phyloP scores from a whole-genome alignment of 169 alveolate genomes.

The Eimeria brunetti region DNA sequence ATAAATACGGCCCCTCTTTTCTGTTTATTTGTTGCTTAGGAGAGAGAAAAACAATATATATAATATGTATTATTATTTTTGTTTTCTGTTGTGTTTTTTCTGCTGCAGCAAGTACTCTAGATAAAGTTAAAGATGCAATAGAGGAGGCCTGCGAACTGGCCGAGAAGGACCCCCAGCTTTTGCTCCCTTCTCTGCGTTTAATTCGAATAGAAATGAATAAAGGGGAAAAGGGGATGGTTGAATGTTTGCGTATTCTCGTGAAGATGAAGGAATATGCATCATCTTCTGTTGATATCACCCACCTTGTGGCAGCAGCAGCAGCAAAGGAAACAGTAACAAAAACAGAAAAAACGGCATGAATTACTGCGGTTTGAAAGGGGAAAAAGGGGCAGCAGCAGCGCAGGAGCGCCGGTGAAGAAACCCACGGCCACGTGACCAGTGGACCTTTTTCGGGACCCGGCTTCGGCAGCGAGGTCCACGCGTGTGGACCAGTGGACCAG shows the following conservation, averaged over 20 bases:
- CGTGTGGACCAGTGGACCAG: too few species aligned
- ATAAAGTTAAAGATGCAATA: constrained; percentile 31
- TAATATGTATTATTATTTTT: too few species aligned
- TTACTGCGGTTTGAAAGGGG: too few species aligned
- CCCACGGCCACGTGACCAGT: too few species aligned
- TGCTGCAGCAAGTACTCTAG: constrained; percentile 25
- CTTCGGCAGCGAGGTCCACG: too few species aligned
- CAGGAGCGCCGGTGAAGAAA: too few species aligned
- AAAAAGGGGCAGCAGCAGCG: not conserved
- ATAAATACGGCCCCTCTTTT: not conserved
- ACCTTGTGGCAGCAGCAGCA: not conserved
- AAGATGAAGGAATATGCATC: not conserved
- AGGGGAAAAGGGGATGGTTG: constrained; percentile 3
- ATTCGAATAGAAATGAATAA: not conserved
- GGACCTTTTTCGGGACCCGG: too few species aligned
- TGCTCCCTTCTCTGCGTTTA: constrained; percentile 1
- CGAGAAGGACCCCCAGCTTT: not conserved
- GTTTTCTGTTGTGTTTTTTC: not conserved
- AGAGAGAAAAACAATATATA: too few species aligned
- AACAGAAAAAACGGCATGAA: too few species aligned
- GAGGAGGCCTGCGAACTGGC: constrained; percentile 50
- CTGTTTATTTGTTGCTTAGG: not conserved
- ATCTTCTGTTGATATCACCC: not conserved
- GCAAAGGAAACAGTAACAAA: too few species aligned
- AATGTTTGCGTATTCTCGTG: constrained; percentile 9